Conservation (phyloP, 202 grass and related monocot species). For the Saccharum hybrid region DNA sequence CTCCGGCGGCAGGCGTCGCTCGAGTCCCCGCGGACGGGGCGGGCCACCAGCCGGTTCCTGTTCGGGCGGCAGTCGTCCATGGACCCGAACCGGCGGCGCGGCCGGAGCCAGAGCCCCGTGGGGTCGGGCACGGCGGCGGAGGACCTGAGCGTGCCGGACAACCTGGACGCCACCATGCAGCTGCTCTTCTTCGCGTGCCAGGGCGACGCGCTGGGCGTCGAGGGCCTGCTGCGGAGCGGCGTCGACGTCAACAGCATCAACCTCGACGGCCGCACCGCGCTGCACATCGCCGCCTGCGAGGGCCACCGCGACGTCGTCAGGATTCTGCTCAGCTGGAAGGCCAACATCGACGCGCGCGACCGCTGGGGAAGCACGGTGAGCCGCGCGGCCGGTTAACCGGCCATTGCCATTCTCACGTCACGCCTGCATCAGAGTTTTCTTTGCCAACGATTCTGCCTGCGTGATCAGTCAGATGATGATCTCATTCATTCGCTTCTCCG, state of each 20-base stretch:
- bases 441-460: neutral
- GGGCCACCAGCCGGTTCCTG: slow-evolving; percentile 55
- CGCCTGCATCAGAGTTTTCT: too few species aligned
- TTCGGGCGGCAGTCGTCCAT: slow-evolving; percentile 94
- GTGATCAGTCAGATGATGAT: neutral
- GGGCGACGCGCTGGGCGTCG: slow-evolving; percentile 68
- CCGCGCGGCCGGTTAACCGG: neutral
- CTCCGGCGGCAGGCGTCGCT: slow-evolving; percentile 71
- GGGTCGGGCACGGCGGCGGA: neutral
- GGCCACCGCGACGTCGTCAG: slow-evolving; percentile 68
- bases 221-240: slow-evolving; percentile 60
- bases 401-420: neutral
- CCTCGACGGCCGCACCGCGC: slow-evolving; percentile 91
- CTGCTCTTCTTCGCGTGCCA: slow-evolving; percentile 89
- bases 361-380: slow-evolving; percentile 92
- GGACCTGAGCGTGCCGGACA: slow-evolving; percentile 77
- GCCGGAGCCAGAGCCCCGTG: slow-evolving; percentile 71
- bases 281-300: slow-evolving; percentile 90
- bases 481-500: slow-evolving; percentile 7
- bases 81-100: slow-evolving; percentile 69
- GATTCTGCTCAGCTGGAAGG: slow-evolving; percentile 78
- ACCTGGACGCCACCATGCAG: slow-evolving; percentile 91
- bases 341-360: slow-evolving; percentile 89
- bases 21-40: slow-evolving; percentile 55
- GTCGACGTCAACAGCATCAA: slow-evolving; percentile 98